Evolutionary conservation across 148 eudicot genomes (phyloP), one percentile per base, ranked within the genome.

Genomic region (Talinum fruticosum): DNA sequence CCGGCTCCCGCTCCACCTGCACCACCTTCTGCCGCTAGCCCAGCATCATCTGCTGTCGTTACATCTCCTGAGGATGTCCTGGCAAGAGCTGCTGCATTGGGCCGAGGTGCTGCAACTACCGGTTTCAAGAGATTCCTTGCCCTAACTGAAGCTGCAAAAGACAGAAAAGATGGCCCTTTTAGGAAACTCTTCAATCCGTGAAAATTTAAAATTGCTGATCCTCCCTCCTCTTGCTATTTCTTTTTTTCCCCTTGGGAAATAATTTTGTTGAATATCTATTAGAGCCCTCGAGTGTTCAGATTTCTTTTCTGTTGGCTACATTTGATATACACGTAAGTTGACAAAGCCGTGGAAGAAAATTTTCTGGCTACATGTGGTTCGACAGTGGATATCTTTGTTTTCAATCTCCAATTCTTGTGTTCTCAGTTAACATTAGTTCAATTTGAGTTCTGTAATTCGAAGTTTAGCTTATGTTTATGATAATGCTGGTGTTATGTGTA

Each of bases 31-130:
- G 64, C 84, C 0, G 30, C 77, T 16, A 83, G 37, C 75, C 82
- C 87, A 45, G 66, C 66, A 26, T 62, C 66, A 5, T 74, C 85
- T 57, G 86, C 79, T 33, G 75, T 87, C 34, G 81, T 86, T n/a
- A 87, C 89, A 45, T 90, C 96, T 38, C 85, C 93, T 75, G 99
- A 96, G 80, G 99, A 96, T 45, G 93, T 96, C 68, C 90, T 96
- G 8, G 88, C 97, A 14, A 90, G 99, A 80, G 99, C 97, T 45
- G 97, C 99, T 24, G 99, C 99, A 5, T 90, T 96, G 5, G 99
- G 99, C 3, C 87, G 97, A 83, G 99, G 97, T 67, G 97, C 97
- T 3, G 96, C 97, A 30, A 91, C 97, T 33, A 96, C 96, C 0
- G 97, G 97, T 21, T 93, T 96, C 83, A 91, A 91, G 85, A 81